These are phyloP conservation scores for Kwoniella bestiolae DNA, from an alignment of 768 basidiomycete species.

Conservation along the genomic window DNA sequence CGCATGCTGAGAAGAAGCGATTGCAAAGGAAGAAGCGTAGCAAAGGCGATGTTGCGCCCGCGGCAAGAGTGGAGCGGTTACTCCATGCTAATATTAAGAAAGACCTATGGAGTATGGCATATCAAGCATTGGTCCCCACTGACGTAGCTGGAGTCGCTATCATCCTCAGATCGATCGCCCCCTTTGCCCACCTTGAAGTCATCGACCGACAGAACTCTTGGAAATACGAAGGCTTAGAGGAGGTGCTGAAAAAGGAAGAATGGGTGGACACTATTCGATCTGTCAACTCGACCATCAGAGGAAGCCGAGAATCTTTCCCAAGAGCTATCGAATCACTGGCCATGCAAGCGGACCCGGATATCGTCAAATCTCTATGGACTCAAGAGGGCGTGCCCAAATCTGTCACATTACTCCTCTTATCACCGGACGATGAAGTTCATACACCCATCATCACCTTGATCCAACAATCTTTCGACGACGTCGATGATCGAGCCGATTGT, in stretches of 20 bases:
- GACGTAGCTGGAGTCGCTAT: constrained; percentile 68
- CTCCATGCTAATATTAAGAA: constrained; percentile 60
- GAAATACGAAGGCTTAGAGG: constrained; percentile 40
- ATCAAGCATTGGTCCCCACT: constrained; percentile 64
- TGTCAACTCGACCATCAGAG: constrained; percentile 67
- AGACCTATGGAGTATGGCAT: constrained; percentile 72
- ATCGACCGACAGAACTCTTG: constrained; percentile 59
- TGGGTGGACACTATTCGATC: constrained; percentile 61
- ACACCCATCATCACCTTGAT: constrained; percentile 77
- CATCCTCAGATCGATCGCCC: constrained; percentile 66
- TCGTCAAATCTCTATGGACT: constrained; percentile 64
- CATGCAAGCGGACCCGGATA: constrained; percentile 65
- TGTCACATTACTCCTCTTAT: constrained; percentile 73
- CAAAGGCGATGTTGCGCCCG: constrained; percentile 14
- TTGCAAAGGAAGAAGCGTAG: constrained; percentile 17
- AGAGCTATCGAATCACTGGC: constrained; percentile 69
- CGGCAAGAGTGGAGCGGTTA: constrained; percentile 27
- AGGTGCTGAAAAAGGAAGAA: constrained; percentile 43
- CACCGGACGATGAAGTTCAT: constrained; percentile 76
- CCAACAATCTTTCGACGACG: constrained; percentile 78
- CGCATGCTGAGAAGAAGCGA: constrained; percentile 42
- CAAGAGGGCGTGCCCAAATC: constrained; percentile 66
- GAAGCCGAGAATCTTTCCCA: constrained; percentile 68
- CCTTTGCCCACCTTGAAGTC: constrained; percentile 69
- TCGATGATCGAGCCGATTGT: constrained; percentile 85